phyloP scores from a whole-genome alignment of 2,329 filamentous ascomycete species.

The Aspergillus brasiliensis region DNA sequence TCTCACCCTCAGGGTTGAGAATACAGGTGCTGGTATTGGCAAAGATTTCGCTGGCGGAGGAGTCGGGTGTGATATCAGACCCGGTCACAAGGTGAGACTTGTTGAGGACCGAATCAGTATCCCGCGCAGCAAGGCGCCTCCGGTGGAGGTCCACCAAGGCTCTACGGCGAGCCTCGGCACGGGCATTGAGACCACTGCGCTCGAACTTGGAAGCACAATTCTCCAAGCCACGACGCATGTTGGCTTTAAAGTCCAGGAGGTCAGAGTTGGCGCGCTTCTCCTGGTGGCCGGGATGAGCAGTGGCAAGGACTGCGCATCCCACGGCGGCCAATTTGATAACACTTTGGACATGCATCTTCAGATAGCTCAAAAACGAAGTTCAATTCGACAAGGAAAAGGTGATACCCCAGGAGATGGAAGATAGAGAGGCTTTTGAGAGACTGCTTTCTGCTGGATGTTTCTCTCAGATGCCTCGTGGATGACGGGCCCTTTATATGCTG shows the following conservation, averaged over 20 bases:
- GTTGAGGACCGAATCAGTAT: constrained; percentile 39
- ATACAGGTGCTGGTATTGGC: constrained; percentile 44
- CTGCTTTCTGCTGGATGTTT: neutral
- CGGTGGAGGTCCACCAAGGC: constrained; percentile 17
- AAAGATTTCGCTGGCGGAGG: constrained; percentile 27
- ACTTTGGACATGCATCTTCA: constrained; percentile 2
- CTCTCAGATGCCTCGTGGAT: neutral
- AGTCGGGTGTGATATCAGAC: constrained; percentile 21
- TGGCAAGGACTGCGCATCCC: constrained; percentile 1
- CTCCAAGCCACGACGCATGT: constrained; percentile 24
- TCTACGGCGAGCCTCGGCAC: neutral
- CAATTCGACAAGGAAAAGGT: neutral
- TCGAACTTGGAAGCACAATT: constrained; percentile 25
- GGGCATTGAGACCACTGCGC: constrained; percentile 24
- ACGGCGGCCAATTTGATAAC: neutral
- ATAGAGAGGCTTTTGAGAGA: neutral
- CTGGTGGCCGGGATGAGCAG: constrained; percentile 12
- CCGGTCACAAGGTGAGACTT: constrained; percentile 42
- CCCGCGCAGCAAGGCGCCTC: constrained; percentile 30
- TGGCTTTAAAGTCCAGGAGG: constrained; percentile 5
- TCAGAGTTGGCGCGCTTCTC: constrained; percentile 9
- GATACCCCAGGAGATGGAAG: neutral
- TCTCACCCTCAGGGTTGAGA: constrained; percentile 53
- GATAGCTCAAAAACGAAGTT: neutral
- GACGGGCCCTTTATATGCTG: neutral